These are phyloP conservation scores for Microbotryum intermedium DNA, from an alignment of 1,284 basidiomycete species.

Conservation along the genomic window DNA sequence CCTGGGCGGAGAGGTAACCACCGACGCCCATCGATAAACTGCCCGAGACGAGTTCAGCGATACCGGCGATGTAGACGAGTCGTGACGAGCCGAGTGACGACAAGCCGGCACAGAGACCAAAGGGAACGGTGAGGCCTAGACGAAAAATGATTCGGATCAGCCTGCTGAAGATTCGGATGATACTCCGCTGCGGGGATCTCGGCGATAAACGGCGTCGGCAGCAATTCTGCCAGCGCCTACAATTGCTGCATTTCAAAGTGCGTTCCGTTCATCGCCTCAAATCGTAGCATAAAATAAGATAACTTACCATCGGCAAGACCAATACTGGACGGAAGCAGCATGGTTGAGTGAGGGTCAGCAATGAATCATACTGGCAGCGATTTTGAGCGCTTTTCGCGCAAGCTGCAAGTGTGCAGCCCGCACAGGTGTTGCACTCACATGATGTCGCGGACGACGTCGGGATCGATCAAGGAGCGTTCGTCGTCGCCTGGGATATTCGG, in stretches of 20 bases:
- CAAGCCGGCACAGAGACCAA: constrained; percentile 36
- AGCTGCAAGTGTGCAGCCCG: not conserved
- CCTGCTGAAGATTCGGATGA: not conserved
- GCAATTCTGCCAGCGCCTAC: too few relatives aligned
- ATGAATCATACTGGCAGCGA: not conserved
- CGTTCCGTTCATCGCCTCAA: too few relatives aligned
- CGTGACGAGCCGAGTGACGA: constrained; percentile 83
- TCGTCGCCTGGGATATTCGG: constrained; percentile 45
- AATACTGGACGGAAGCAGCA: not conserved
- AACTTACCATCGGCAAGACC: too few relatives aligned
- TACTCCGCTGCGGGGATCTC: not conserved
- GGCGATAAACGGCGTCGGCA: too few relatives aligned
- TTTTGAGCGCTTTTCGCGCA: too few relatives aligned
- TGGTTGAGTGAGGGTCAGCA: not conserved
- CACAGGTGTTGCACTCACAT: constrained; percentile 49
- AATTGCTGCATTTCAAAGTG: too few relatives aligned
- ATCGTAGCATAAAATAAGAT: too few relatives aligned
- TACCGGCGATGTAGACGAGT: constrained; percentile 32
- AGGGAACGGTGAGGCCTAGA: constrained; percentile 34
- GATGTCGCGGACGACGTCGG: constrained; percentile 67
- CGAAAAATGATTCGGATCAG: not conserved
- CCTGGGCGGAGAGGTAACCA: constrained; percentile 91
- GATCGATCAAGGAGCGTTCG: constrained; percentile 67
- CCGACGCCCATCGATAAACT: constrained; percentile 93
- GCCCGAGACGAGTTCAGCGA: constrained; percentile 65